Evolutionary conservation across 345 rosid species (phyloP).

Genomic region (Brassica cretica): DNA sequence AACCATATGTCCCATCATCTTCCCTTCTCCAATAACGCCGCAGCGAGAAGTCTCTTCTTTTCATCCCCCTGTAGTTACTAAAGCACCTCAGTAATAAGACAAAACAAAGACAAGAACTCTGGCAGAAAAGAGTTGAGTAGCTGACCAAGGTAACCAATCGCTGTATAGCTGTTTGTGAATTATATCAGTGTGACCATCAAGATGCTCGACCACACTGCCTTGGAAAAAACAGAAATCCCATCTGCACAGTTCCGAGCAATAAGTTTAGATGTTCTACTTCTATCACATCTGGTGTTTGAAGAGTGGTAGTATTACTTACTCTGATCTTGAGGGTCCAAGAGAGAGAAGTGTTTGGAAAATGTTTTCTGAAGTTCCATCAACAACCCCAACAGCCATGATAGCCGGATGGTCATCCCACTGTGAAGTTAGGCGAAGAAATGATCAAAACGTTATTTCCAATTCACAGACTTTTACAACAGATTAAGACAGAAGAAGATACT

Average conservation of each 20-base stretch:
- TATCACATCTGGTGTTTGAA: background rate
- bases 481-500: constrained; percentile 32
- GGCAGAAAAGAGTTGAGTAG: constrained; percentile 21
- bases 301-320: constrained; percentile 47
- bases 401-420: constrained; percentile 99
- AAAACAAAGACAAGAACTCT: constrained; percentile 3
- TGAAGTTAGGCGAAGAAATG: constrained; percentile 14
- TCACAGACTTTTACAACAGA: background rate
- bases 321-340: constrained; percentile 94
- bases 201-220: constrained; percentile 90
- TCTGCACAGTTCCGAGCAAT: constrained; percentile 46
- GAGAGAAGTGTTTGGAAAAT: constrained; percentile 91
- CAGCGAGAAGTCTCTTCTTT: constrained; percentile 73
- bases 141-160: constrained; percentile 90
- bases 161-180: constrained; percentile 80
- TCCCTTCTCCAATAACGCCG: constrained; percentile 98
- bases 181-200: constrained; percentile 93
- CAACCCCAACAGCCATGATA: constrained; percentile 95
- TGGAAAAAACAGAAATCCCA: constrained; percentile 96
- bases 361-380: constrained; percentile 90
- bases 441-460: constrained; percentile 2
- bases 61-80: constrained; percentile 70
- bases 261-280: background rate
- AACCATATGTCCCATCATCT: constrained; percentile 96
- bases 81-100: constrained; percentile 14